Base-by-base conservation (phyloP, 75 land plant species). In the Gnetum montanum region DNA sequence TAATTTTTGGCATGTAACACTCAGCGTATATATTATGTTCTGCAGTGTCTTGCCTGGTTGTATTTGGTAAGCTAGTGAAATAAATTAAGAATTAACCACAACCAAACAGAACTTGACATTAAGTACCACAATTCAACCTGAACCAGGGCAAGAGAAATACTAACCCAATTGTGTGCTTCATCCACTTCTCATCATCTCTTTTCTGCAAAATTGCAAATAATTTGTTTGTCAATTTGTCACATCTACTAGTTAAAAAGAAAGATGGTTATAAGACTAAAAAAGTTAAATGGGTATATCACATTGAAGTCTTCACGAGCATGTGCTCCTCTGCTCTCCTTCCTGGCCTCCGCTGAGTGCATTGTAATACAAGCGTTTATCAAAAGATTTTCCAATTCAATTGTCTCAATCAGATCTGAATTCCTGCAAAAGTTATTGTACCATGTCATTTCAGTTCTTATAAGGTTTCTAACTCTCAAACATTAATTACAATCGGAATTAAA, bases 231-330 rank as follows among this genome's bases (percentile, higher is more conserved):
- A 48, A 41, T 36, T 23, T 26, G 35, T n/a, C n/a, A n/a, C n/a
- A n/a, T n/a, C n/a, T n/a, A n/a, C n/a, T 15, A 8, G 20, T 49
- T 49, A 8, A 49, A 15, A 8, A n/a, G 20, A 8, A 49, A 40
- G 43, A 40, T 40, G 43, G 15, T 40, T 10, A 40, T 16, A 20
- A 30, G 5, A 7, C 20, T n/a, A n/a, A n/a, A n/a, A 31, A 53
- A 18, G 19, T 52, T 25, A 18, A 46, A 58, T 35, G 26, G 6
- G 16, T n/a, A 13, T 33, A 74, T 56, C 36, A 95, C 99, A 67
- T 87, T 61, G 45, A 86, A 95, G 70, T 95, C 99, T 79, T 95
- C 99, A 59, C 99, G 99, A 12, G 99, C 99, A 81, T 95, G 96
- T 25, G 99, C 96, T 49, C 99, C 99, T 64, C 99, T 79, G 65